Conservation (phyloP, 2,329 filamentous ascomycete species). For the Penicillium rolfsii region DNA sequence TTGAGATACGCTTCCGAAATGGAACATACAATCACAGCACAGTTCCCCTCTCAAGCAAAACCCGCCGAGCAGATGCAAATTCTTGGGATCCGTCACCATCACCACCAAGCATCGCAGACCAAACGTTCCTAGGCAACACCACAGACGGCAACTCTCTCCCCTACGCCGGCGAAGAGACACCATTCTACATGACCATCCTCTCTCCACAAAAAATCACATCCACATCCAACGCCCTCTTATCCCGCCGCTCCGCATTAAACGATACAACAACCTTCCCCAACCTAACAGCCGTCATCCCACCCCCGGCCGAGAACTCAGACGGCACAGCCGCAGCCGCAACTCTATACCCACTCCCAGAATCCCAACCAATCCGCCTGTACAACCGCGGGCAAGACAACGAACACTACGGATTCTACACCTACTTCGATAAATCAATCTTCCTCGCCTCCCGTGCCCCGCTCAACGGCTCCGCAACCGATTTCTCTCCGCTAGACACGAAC, state of each 20-base stretch:
- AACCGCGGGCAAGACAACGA: conserved; percentile 79
- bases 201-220: conserved; percentile 47
- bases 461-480: conserved; percentile 45
- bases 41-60: conserved; percentile 48
- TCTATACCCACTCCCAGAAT: conserved; percentile 68
- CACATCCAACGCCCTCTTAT: conserved; percentile 22
- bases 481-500: conserved; percentile 50
- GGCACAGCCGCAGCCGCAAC: conserved; percentile 73
- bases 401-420: conserved; percentile 92
- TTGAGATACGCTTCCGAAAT: conserved; percentile 70
- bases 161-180: conserved; percentile 83
- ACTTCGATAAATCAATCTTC: conserved; percentile 87
- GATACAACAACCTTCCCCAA: conserved; percentile 44
- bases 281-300: conserved; percentile 62
- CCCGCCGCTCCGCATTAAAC: conserved; percentile 38
- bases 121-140: conserved; percentile 80
- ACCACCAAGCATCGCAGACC: conserved; percentile 65
- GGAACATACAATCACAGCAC: conserved; percentile 64
- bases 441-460: conserved; percentile 62
- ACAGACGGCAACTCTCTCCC: conserved; percentile 73
- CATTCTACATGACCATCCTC: conserved; percentile 82
- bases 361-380: conserved; percentile 81
- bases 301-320: conserved; percentile 65
- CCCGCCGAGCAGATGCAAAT: conserved; percentile 35
- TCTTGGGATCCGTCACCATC: conserved; percentile 50